Evolutionary conservation across 164 flowering plant genomes (phyloP).

Genomic region (Stephania yunnanensis): DNA sequence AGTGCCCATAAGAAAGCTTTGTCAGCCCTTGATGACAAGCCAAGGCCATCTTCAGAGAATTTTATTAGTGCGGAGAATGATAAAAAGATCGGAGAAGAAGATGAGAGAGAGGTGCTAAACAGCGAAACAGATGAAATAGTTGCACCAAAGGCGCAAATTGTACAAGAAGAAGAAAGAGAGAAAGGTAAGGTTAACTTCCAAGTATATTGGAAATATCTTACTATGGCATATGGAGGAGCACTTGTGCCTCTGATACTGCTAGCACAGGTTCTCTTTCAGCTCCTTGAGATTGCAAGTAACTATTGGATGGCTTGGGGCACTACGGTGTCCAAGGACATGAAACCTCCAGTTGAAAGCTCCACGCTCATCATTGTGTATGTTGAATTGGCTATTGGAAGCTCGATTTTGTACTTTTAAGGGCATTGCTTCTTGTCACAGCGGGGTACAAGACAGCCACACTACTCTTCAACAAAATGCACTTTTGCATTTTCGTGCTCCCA

Average conservation of each 20-base stretch:
- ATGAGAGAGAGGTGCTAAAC: slow-evolving; percentile 16
- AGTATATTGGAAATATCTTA: slow-evolving; percentile 80
- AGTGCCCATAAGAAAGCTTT: slow-evolving; percentile 77
- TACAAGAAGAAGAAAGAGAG: slow-evolving; percentile 95
- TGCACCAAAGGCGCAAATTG: slow-evolving; percentile 54
- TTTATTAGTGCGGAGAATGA: not conserved
- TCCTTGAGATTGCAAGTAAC: slow-evolving; percentile 83
- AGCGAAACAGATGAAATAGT: slow-evolving; percentile 33
- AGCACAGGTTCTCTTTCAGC: slow-evolving; percentile 48
- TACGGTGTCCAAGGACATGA: slow-evolving; percentile 52
- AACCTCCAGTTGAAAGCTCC: slow-evolving; percentile 37
- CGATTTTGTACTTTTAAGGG: slow-evolving; percentile 49
- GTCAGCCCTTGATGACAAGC: slow-evolving; percentile 38
- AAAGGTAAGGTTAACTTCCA: slow-evolving; percentile 71
- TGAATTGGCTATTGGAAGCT: slow-evolving; percentile 59
- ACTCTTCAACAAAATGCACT: slow-evolving; percentile 79
- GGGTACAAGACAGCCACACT: slow-evolving; percentile 67
- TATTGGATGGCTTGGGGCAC: slow-evolving; percentile 98
- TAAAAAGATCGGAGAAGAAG: slow-evolving; percentile 16
- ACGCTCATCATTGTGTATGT: slow-evolving; percentile 58
- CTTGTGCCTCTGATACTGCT: slow-evolving; percentile 67
- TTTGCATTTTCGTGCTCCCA: slow-evolving; percentile 81
- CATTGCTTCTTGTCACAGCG: slow-evolving; percentile 47
- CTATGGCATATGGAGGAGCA: slow-evolving; percentile 70
- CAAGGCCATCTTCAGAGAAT: slow-evolving; percentile 13